Base-by-base conservation (phyloP, 164 flowering plant genomes). In the Magnolia changhungtana region DNA sequence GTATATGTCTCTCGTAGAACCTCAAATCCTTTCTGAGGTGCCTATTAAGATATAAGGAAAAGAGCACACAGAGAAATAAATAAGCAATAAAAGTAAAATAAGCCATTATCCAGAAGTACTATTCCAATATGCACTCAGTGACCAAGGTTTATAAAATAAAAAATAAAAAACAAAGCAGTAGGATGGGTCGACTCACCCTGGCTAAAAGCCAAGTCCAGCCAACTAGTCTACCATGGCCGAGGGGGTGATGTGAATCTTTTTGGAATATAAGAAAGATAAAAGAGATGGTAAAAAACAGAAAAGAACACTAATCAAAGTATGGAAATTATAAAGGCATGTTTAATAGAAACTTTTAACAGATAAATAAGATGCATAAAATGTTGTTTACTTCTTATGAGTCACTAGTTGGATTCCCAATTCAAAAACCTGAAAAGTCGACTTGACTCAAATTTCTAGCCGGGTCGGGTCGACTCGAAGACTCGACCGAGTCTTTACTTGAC, bases 1-100 rank as follows among this genome's bases (percentile, higher is more conserved):
- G 86, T 66, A 88, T 76, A 27, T 84, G 81, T 74, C 81, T 84
- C 45, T 67, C 29, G 75, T 83, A 84, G 71, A 72, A 82, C 75
- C 58, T 82, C 73, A 81, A 24, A 70, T 90, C 93, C 74, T 79
- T 81, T 79, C 84, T 80, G 29, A 90, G 82, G 63, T 88, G 86
- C 88, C 93, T 88, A 88, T 69, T 21, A 78, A 72, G 59, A 50
- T 37, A n/a, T 72, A 21, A 21, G 29, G 29, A 27, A 13, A 27
- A 29, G 14, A 59, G 10, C 59, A 52, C 10, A 19, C 14, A 13
- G 21, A 4, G 23, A 24, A 75, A 50, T 6, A 24, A 20, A 7
- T 27, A 67, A 21, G 27, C 5, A 67, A 45, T 19, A 8, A 50
- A 69, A 50, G 55, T 10, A 70, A 70, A 37, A 67, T 14, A n/a